These are phyloP conservation scores for Phytophthora pistaciae DNA, from an alignment of 352 stramenopile species.

Conservation along the genomic window DNA sequence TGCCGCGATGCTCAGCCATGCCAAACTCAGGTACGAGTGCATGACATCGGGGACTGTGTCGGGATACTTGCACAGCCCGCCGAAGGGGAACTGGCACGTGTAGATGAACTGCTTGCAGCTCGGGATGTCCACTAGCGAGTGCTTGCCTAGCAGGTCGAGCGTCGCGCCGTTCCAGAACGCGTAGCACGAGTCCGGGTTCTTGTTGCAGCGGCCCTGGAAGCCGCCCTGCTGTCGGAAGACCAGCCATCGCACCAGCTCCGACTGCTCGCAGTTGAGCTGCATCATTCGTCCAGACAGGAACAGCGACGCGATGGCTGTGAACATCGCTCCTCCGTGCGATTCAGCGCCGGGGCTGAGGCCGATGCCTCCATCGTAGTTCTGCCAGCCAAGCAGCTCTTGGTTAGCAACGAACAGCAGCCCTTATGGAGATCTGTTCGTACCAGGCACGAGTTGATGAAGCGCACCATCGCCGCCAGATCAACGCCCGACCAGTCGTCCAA, in stretches of 20 bases:
- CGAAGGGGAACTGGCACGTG: slow-evolving; percentile 85
- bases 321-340: slow-evolving; percentile 80
- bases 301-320: slow-evolving; percentile 79
- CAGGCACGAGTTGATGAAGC: slow-evolving; percentile 85
- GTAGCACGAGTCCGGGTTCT: slow-evolving; percentile 91
- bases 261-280: slow-evolving; percentile 73
- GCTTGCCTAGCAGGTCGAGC: slow-evolving; percentile 79
- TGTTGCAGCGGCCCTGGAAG: slow-evolving; percentile 94
- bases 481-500: slow-evolving; percentile 89
- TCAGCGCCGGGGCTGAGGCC: slow-evolving; percentile 71
- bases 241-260: slow-evolving; percentile 83
- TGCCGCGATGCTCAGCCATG: slow-evolving; percentile 88
- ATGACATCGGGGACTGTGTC: slow-evolving; percentile 89
- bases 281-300: slow-evolving; percentile 72
- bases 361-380: slow-evolving; percentile 89
- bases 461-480: slow-evolving; percentile 68
- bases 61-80: slow-evolving; percentile 89
- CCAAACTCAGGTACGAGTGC: slow-evolving; percentile 93
- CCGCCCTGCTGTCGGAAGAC: slow-evolving; percentile 85
- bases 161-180: slow-evolving; percentile 94
- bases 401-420: slow-evolving; percentile 11
- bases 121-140: slow-evolving; percentile 80
- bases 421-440: slow-evolving; percentile 45
- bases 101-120: slow-evolving; percentile 82
- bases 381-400: background rate